Conservation (phyloP, 164 flowering plant species). For the Sedum album region DNA sequence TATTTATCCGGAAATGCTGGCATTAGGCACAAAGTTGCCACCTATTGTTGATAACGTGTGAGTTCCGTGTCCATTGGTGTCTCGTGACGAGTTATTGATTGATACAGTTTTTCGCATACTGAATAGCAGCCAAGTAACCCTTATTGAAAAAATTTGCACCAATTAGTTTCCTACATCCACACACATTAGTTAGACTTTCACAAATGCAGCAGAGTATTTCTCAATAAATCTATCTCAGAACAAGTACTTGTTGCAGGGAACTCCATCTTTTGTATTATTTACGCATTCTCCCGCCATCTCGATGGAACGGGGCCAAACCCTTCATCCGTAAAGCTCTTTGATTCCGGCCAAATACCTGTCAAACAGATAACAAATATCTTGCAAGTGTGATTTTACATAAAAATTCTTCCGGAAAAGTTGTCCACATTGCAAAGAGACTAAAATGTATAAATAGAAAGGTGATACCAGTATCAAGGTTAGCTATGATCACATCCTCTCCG, state of each 20-base stretch:
- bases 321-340: constrained; percentile 46
- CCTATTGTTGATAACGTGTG: constrained; percentile 69
- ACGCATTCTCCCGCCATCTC: constrained; percentile 58
- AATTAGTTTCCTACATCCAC: constrained; percentile 38
- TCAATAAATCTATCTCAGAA: background rate
- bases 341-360: constrained; percentile 64
- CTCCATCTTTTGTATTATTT: constrained; percentile 16
- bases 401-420: no score
- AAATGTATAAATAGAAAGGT: background rate
- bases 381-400: background rate
- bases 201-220: background rate
- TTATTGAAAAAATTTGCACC: constrained; percentile 61
- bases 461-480: constrained; percentile 35
- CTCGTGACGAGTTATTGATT: constrained; percentile 33
- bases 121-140: constrained; percentile 22
- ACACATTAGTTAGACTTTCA: background rate
- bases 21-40: constrained; percentile 36
- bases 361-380: background rate
- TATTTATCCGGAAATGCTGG: constrained; percentile 36
- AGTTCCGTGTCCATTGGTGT: constrained; percentile 55
- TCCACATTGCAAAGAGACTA: background rate
- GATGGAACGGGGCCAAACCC: constrained; percentile 47
- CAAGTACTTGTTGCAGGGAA: constrained; percentile 44
- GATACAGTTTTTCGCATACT: no score
- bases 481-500: constrained; percentile 34